phyloP scores from a whole-genome alignment of 2,329 filamentous ascomycete genomes.

The Hypoxylon sp. region DNA sequence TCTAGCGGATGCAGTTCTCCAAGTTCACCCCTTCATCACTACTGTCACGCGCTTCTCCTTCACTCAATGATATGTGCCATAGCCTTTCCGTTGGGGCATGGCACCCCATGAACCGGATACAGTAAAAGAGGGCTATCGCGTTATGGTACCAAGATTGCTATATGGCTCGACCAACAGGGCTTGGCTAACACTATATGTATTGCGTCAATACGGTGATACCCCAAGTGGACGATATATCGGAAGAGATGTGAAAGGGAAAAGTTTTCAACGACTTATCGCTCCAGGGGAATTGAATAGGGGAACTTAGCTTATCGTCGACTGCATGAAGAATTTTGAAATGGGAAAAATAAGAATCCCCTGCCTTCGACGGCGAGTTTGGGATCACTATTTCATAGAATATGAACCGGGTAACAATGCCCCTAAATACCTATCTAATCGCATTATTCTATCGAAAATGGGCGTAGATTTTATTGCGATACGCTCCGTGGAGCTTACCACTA shows the following conservation, averaged over 20 bases:
- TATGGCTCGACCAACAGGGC: background rate
- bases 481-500: background rate
- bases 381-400: slow-evolving; percentile 1
- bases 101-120: slow-evolving; percentile 9
- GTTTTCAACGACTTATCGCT: background rate
- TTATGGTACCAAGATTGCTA: background rate
- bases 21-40: background rate
- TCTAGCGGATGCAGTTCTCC: slow-evolving; percentile 5
- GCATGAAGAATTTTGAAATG: background rate
- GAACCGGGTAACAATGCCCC: background rate
- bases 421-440: slow-evolving; percentile 4
- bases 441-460: slow-evolving; percentile 4
- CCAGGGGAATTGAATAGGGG: background rate
- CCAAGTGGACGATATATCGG: background rate
- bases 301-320: background rate
- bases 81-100: slow-evolving; percentile 23
- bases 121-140: slow-evolving; percentile 9
- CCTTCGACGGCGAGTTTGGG: background rate
- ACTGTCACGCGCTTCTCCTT: background rate
- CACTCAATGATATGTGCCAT: background rate
- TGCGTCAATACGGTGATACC: background rate
- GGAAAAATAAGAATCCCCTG: background rate
- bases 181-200: background rate
- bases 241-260: background rate
- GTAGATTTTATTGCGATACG: slow-evolving; percentile 3